phyloP scores from a whole-genome alignment of 176 grass and related monocot genomes.

The Rhynchospora breviuscula region DNA sequence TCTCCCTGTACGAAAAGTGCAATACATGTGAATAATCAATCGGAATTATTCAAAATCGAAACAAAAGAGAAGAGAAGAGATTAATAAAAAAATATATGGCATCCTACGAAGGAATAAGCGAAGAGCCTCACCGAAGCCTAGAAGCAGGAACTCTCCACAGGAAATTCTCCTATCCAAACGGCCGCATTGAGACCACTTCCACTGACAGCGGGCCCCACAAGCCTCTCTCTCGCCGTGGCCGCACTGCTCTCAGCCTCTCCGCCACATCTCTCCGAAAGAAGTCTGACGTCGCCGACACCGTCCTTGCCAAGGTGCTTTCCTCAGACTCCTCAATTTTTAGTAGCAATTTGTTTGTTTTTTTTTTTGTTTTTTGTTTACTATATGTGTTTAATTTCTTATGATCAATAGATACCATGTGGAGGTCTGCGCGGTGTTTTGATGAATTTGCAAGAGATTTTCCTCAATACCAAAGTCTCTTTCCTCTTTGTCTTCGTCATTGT shows the following conservation, averaged over 20 bases:
- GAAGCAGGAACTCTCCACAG: not conserved
- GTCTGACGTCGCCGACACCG: conserved; percentile 44
- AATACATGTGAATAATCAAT: too few species aligned
- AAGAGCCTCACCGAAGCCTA: not conserved
- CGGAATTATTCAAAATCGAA: too few species aligned
- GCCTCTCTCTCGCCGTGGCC: conserved; percentile 22
- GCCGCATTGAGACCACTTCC: not conserved
- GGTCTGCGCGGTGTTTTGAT: conserved; percentile 39
- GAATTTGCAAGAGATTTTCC: conserved; percentile 82
- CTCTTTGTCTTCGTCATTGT: conserved; percentile 71
- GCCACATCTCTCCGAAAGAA: conserved; percentile 76
- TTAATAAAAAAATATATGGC: not conserved
- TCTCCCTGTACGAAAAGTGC: too few species aligned
- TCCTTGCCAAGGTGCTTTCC: conserved; percentile 55
- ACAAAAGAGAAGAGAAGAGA: too few species aligned
- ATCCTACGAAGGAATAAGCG: not conserved
- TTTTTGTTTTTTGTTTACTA: too few species aligned
- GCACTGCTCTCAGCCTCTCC: conserved; percentile 80
- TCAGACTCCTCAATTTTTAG: not conserved
- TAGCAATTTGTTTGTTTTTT: not conserved
- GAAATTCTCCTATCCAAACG: not conserved
- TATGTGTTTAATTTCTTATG: too few species aligned
- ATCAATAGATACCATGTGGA: conserved; percentile 21
- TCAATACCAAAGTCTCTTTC: conserved; percentile 83
- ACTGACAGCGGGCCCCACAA: conserved; percentile 21